These are phyloP conservation scores for Tetrahymena thermophila DNA, from an alignment of 73 alveolate species.

Conservation along the genomic window DNA sequence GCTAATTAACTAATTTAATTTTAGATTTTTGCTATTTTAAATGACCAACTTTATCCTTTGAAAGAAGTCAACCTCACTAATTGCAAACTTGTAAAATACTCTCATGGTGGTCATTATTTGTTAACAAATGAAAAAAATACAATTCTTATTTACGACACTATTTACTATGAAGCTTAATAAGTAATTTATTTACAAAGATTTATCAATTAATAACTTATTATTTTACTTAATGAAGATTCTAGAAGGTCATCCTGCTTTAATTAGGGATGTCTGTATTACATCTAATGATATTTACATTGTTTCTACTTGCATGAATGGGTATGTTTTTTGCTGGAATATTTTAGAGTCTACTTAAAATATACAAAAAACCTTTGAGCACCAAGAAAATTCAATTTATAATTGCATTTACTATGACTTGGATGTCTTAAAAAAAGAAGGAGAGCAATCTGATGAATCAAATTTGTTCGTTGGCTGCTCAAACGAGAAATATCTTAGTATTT, in stretches of 20 bases:
- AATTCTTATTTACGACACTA: conserved; percentile 17
- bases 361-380: conserved; percentile 5
- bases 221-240: not conserved
- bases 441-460: not conserved
- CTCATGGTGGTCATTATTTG: conserved; percentile 40
- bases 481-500: conserved; percentile 19
- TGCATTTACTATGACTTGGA: conserved; percentile 17
- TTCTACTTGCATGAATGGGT: conserved; percentile 37
- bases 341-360: conserved; percentile 13
- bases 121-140: conserved; percentile 31
- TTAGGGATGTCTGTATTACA: conserved; percentile 36
- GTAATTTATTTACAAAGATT: not conserved
- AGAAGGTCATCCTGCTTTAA: conserved; percentile 34
- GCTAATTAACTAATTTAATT: too few relatives aligned
- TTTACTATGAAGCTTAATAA: conserved; percentile 28
- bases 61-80: conserved; percentile 20
- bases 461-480: conserved; percentile 36
- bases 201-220: too few relatives aligned
- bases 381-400: conserved; percentile 30
- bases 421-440: not conserved
- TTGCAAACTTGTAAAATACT: conserved; percentile 28
- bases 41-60: conserved; percentile 31
- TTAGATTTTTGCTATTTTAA: conserved; percentile 19
- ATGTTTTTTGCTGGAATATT: conserved; percentile 31
- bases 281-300: conserved; percentile 27